phyloP scores from a whole-genome alignment of 2,329 filamentous ascomycete genomes.

The Byssothecium circinans region DNA sequence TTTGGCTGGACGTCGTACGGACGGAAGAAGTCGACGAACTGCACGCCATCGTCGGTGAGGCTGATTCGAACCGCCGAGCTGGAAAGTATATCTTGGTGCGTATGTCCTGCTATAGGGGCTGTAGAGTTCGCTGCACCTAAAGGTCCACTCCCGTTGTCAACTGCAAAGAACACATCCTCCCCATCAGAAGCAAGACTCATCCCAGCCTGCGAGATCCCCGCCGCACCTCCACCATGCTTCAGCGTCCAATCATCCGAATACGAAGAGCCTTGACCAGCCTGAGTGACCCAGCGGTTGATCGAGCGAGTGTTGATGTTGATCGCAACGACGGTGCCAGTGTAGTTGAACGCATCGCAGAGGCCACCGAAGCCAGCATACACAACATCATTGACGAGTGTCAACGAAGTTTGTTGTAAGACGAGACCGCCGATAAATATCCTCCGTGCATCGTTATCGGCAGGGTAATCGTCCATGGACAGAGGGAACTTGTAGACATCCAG shows the following conservation, averaged over 20 bases:
- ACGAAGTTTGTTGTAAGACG: constrained; percentile 54
- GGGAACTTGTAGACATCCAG: constrained; percentile 50
- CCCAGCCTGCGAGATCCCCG: constrained; percentile 21
- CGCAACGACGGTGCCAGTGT: constrained; percentile 44
- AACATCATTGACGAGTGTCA: constrained; percentile 51
- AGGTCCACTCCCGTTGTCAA: constrained; percentile 15
- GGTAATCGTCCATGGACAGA: constrained; percentile 51
- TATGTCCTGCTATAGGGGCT: constrained; percentile 5
- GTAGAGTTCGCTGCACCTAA: constrained; percentile 3
- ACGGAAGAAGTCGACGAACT: constrained; percentile 19
- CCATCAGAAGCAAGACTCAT: constrained; percentile 21
- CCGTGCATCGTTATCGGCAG: constrained; percentile 50
- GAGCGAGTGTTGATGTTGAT: constrained; percentile 17
- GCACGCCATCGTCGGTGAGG: constrained; percentile 12
- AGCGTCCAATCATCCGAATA: constrained; percentile 20
- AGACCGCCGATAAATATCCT: constrained; percentile 58
- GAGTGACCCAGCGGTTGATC: constrained; percentile 19
- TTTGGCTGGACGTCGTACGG: constrained; percentile 14
- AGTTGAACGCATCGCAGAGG: constrained; percentile 60
- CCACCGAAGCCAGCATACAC: constrained; percentile 59
- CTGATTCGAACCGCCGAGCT: constrained; percentile 14
- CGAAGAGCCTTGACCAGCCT: constrained; percentile 13
- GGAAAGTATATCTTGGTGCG: constrained; percentile 10
- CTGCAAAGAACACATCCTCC: constrained; percentile 20
- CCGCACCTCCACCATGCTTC: constrained; percentile 21